phyloP scores from a whole-genome alignment of 192 early-diverging fungal species.

The Pilaira anomala region DNA sequence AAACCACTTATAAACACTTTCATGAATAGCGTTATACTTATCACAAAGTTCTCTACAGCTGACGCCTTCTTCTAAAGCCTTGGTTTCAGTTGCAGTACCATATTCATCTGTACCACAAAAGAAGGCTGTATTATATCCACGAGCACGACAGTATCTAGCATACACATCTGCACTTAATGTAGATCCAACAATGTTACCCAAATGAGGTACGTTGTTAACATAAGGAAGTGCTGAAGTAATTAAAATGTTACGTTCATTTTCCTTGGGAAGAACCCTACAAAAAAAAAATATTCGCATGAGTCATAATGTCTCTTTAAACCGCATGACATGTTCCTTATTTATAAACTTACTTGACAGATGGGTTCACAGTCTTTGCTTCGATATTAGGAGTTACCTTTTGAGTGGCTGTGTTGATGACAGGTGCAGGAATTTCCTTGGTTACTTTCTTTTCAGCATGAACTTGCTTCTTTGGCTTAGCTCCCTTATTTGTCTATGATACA shows the following conservation, averaged over 20 bases:
- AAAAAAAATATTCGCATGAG: not conserved
- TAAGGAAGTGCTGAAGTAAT: conserved; percentile 97
- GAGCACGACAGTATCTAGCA: conserved; percentile 86
- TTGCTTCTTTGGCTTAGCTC: conserved; percentile 22
- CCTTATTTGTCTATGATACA: conserved; percentile 6
- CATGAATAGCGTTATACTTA: conserved; percentile 90
- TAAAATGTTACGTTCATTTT: conserved; percentile 81
- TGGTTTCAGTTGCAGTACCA: conserved; percentile 98
- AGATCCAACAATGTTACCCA: conserved; percentile 99
- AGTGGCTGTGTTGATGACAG: conserved; percentile 15
- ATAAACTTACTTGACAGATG: conserved; percentile 7
- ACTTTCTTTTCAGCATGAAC: conserved; percentile 12
- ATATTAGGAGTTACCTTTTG: conserved; percentile 26
- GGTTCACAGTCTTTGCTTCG: not conserved
- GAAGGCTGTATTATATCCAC: conserved; percentile 87
- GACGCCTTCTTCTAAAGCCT: conserved; percentile 89
- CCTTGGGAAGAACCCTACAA: conserved; percentile 44
- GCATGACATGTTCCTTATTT: not conserved
- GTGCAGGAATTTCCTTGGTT: not conserved
- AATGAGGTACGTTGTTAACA: conserved; percentile 98
- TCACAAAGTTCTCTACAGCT: conserved; percentile 92
- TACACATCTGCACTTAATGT: conserved; percentile 96
- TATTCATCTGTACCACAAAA: conserved; percentile 99
- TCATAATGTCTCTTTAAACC: not conserved
- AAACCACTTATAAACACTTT: conserved; percentile 93